Conservation (phyloP, 805 yeast genomes). For the Saccharomycopsis sp. region DNA sequence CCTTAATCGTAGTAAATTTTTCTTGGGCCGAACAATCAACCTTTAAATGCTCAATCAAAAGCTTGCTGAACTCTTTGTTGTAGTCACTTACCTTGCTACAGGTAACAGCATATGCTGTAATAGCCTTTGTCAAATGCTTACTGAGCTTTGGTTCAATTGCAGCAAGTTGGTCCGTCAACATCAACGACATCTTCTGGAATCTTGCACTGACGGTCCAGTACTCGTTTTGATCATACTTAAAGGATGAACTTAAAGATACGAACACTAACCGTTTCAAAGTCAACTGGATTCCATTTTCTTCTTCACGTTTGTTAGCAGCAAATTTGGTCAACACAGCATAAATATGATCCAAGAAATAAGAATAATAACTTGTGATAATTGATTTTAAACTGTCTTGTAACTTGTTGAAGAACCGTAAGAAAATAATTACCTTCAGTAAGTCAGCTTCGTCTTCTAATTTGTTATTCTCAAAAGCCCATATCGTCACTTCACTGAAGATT, state of each 20-base stretch:
- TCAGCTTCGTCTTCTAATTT: slow-evolving; percentile 38
- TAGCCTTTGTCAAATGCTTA: slow-evolving; percentile 70
- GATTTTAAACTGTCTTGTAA: slow-evolving; percentile 79
- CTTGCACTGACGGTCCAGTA: slow-evolving; percentile 89
- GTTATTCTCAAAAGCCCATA: slow-evolving; percentile 77
- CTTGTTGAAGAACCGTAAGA: slow-evolving; percentile 80
- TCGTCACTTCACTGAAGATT: slow-evolving; percentile 71
- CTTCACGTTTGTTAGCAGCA: slow-evolving; percentile 22
- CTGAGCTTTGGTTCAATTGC: slow-evolving; percentile 72
- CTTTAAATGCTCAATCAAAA: slow-evolving; percentile 61
- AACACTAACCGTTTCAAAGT: slow-evolving; percentile 68
- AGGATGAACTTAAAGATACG: slow-evolving; percentile 69
- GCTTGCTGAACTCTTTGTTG: slow-evolving; percentile 65
- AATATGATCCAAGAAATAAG: slow-evolving; percentile 77
- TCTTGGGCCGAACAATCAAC: slow-evolving; percentile 49
- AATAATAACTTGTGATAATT: slow-evolving; percentile 81
- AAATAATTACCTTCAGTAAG: slow-evolving; percentile 49
- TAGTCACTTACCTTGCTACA: slow-evolving; percentile 65
- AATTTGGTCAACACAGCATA: slow-evolving; percentile 48
- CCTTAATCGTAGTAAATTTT: slow-evolving; percentile 73
- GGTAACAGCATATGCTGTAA: slow-evolving; percentile 66
- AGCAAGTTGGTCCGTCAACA: slow-evolving; percentile 59
- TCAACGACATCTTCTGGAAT: slow-evolving; percentile 61
- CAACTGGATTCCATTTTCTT: slow-evolving; percentile 37
- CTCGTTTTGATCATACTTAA: slow-evolving; percentile 86